Evolutionary conservation across 441 rosid species (phyloP).

Genomic region (Mallotus japonicus): DNA sequence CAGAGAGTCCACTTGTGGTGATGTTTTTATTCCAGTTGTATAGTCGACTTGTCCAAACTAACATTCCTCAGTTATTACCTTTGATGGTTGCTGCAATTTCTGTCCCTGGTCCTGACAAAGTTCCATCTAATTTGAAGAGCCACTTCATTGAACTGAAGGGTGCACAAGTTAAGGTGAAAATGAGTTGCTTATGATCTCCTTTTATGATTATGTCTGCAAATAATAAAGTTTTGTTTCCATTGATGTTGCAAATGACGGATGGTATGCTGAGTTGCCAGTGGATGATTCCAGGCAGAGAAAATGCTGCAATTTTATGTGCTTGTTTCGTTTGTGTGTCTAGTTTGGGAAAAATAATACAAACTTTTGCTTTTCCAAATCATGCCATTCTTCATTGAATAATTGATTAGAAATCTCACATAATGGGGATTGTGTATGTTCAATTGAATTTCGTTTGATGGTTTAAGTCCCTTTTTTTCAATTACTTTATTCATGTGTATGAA

Average conservation of each 20-base stretch:
- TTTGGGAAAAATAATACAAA: background rate
- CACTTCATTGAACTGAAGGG: constrained; percentile 93
- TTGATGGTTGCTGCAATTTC: constrained; percentile 98
- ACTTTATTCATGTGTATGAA: background rate
- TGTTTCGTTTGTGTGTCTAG: background rate
- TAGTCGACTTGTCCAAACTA: constrained; percentile 87
- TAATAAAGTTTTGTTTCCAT: constrained; percentile 9
- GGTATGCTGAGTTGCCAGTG: background rate
- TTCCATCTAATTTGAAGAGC: constrained; percentile 71
- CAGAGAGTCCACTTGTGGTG: constrained; percentile 98
- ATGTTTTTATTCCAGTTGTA: constrained; percentile 97
- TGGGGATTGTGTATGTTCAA: background rate
- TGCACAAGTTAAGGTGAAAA: constrained; percentile 96
- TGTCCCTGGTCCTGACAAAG: constrained; percentile 90
- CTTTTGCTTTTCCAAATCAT: background rate
- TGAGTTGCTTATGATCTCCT: constrained; percentile 14
- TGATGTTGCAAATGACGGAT: background rate
- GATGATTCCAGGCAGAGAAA: constrained; percentile 1
- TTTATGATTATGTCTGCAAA: background rate
- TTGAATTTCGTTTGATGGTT: background rate
- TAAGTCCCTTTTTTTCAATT: background rate
- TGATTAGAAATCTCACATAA: background rate
- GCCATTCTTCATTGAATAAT: background rate
- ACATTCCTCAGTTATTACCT: constrained; percentile 90
- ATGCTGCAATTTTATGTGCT: background rate